Base-by-base conservation (phyloP, 129 eudicot species). In the Erigeron canadensis region DNA sequence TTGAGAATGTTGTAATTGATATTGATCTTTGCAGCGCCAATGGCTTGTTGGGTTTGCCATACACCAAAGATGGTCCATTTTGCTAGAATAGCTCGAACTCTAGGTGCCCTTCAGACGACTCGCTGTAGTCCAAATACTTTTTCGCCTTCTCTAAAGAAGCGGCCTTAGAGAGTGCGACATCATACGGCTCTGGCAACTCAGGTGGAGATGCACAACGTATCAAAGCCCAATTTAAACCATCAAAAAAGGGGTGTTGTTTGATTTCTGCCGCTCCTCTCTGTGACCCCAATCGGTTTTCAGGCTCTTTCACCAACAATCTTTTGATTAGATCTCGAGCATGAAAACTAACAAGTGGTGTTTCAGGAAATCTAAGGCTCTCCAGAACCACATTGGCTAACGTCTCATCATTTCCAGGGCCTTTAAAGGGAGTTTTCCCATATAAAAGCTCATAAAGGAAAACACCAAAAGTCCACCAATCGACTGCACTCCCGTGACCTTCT, bases 391-490 rank as follows among this genome's bases (percentile, higher is more conserved):
- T 90, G 17, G 96, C 86, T 72, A 94, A 76, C 7, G 99, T 94
- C 76, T 94, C 94, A 1, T 94, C 99, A 44, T 94, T 94, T 7
- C 87, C 91, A 0, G 90, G 48, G 6, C 99, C 99, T 78, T 84
- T 90, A 72, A 94, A 94, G 22, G 99, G 99, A 44, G 99, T 94
- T 76, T 75, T 84, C 45, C 99, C 99, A 59, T 87, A 94, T 6
- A 94, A 82, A 86, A 94, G 99, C 81, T 94, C 99, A 19, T 90
- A 94, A 3, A 94, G 91, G 11, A 94, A 90, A n/a, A 94, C 81
- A 10, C 99, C 99, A 38, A 90, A 83, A 6, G 99, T 94, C 99
- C 99, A 94, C 99, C 99, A 94, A 74, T 94, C 99, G 15, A 94
- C 97, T 4, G 99, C 99, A 65, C 97, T 87, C 39, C 99, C 99